Base-by-base conservation (phyloP, 257 asterid genomes). In the Gentiana dahurica region DNA sequence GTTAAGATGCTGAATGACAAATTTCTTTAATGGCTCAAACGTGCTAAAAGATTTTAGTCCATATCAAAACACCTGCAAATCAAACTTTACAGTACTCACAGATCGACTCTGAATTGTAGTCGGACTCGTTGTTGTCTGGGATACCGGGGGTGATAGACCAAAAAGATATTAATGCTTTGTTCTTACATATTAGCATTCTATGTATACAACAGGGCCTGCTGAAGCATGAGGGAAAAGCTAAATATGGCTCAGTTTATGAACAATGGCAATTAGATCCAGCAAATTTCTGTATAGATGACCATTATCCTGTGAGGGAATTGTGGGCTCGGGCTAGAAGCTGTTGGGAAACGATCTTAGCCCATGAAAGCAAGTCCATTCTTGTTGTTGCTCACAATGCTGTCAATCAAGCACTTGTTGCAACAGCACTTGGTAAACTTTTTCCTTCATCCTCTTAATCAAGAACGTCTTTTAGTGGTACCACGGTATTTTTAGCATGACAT, bases 381-480 rank as follows among this genome's bases (percentile, higher is more conserved):
- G 92, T 91, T 36, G 98, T 87, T 65, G 98, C 96, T 73, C 98
- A 91, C 62, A 87, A 87, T 83, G 98, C 96, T 51, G 96, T 87
- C 68, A 87, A 91, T 69, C 96, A 91, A 74, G 98, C 98, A 63
- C 95, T 91, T 64, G 84, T 91, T 60, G 96, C 98, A 72, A 87
- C 96, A 36, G 94, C 98, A 32, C 68, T 91, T 24, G 98, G 96
- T 90, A 80, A 36, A 56, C 24, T 15, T 61, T 32, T 12, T 56
- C 59, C 41, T 13, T 49, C 41, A 49, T 36, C 11, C 6, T 59
- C 11, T 49, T 55, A 55, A 54, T 32, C 45, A 49, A 33, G 51
- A 41, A 5, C 45, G 8, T 4, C 45, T 39, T 39, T 5, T 5
- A 4, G 8, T 4, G 45, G 7, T 4, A 39, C 45, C 0, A 39